A percentile compares a stretch with the other conserved stretches of the same genome.
These are phyloP conservation scores for Rhodotorula sp. DNA, from an alignment of 1,284 basidiomycete genomes.

Conservation along the genomic window DNA sequence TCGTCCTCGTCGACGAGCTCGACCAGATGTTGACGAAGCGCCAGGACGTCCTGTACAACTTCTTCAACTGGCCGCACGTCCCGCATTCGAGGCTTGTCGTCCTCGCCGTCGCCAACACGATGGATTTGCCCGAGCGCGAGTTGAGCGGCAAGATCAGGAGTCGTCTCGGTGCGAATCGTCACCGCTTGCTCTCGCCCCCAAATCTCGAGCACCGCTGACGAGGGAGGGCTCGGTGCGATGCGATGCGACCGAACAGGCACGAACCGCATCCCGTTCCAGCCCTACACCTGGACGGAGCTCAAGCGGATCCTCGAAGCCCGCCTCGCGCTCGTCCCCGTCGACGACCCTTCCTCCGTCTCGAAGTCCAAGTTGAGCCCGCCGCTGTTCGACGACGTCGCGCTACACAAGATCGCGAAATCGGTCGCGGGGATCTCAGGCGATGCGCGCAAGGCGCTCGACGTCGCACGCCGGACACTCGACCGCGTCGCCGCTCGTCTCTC, in stretches of 20 bases:
- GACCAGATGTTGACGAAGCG: conserved; percentile 94
- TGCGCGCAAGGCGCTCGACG: conserved; percentile 87
- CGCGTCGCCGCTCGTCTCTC: conserved; percentile 16
- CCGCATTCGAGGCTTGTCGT: conserved; percentile 83
- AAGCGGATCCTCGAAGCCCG: conserved; percentile 82
- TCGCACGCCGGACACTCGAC: conserved; percentile 63
- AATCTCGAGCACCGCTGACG: too few species aligned
- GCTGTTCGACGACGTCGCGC: conserved; percentile 63
- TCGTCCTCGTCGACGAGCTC: conserved; percentile 96
- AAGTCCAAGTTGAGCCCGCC: conserved; percentile 58
- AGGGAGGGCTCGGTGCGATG: too few species aligned
- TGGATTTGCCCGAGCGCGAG: conserved; percentile 93
- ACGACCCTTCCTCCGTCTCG: conserved; percentile 41
- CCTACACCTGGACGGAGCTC: conserved; percentile 79
- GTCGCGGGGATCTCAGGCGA: conserved; percentile 93
- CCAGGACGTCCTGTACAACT: conserved; percentile 98
- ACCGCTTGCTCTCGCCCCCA: too few species aligned
- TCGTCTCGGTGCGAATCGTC: conserved; percentile 80
- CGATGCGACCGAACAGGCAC: conserved; percentile 78
- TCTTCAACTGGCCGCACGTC: conserved; percentile 98
- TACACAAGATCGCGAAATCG: conserved; percentile 85
- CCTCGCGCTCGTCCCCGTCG: conserved; percentile 55
- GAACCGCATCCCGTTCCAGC: conserved; percentile 89
- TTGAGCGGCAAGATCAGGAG: conserved; percentile 89
- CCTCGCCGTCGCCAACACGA: conserved; percentile 95